Evolutionary conservation across 306 rosid species (phyloP).

Genomic region (Crotalaria pallida): DNA sequence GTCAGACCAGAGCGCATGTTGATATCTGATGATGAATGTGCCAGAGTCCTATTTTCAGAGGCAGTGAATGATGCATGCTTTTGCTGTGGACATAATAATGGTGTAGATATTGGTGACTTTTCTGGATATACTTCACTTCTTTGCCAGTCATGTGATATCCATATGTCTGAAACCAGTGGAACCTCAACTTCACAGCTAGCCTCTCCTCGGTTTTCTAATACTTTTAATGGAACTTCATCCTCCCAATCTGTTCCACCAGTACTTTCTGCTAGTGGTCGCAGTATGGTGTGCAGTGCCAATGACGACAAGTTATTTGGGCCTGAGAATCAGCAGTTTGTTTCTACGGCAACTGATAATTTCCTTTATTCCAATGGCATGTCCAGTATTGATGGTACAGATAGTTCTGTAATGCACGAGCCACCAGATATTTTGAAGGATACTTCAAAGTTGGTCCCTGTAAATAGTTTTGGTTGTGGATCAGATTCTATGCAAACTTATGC

Average conservation of each 20-base stretch:
- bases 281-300: constrained; percentile 29
- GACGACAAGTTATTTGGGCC: constrained; percentile 33
- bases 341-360: constrained; percentile 28
- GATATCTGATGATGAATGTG: constrained; percentile 66
- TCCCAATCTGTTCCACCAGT: constrained; percentile 29
- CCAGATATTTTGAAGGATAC: constrained; percentile 36
- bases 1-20: constrained; percentile 38
- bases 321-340: constrained; percentile 37
- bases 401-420: constrained; percentile 32
- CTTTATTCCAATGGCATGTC: constrained; percentile 39
- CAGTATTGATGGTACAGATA: constrained; percentile 16
- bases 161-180: constrained; percentile 37
- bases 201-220: constrained; percentile 37
- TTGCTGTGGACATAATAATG: constrained; percentile 32
- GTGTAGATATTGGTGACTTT: constrained; percentile 16
- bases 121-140: constrained; percentile 33
- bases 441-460: constrained; percentile 49
- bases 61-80: constrained; percentile 32
- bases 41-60: constrained; percentile 61
- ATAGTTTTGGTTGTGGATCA: constrained; percentile 42
- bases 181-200: constrained; percentile 30
- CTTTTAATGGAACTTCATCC: constrained; percentile 33
- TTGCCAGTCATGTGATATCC: constrained; percentile 31
- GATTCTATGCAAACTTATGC: constrained; percentile 29
- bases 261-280: constrained; percentile 40